Evolutionary conservation across 345 rosid genomes (phyloP).

Genomic region (Garcia nutans): DNA sequence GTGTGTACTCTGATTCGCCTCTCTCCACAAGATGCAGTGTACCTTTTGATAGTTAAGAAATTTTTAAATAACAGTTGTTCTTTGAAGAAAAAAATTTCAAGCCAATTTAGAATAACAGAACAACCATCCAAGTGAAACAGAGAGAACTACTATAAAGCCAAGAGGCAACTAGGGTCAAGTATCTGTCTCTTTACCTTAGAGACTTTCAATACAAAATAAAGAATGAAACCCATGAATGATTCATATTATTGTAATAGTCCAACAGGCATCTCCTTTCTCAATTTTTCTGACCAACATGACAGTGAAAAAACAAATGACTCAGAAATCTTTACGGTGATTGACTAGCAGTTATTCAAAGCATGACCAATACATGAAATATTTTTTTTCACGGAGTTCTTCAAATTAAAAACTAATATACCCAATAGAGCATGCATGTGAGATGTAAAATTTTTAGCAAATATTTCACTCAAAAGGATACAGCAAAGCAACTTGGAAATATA

Average conservation of each 20-base stretch:
- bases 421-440: neutral
- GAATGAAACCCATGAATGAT: neutral
- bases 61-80: neutral
- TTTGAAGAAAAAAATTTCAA: neutral
- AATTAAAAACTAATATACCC: neutral
- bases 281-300: neutral
- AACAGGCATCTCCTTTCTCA: neutral
- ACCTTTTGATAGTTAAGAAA: constrained; percentile 68
- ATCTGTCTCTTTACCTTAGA: neutral
- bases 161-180: neutral
- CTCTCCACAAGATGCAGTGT: constrained; percentile 99
- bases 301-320: neutral
- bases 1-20: constrained; percentile 98
- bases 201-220: neutral
- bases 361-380: neutral
- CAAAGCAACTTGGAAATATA: constrained; percentile 96
- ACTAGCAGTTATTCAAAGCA: neutral
- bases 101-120: neutral
- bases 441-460: neutral
- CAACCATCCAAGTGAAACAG: neutral
- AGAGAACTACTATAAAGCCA: neutral
- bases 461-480: constrained; percentile 77
- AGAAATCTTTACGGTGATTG: neutral
- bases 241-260: neutral
- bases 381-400: neutral